Evolutionary conservation across 139 green algal species (phyloP), one percentile per base, ranked within the genome.

Genomic region (Yamagishiella unicocca): DNA sequence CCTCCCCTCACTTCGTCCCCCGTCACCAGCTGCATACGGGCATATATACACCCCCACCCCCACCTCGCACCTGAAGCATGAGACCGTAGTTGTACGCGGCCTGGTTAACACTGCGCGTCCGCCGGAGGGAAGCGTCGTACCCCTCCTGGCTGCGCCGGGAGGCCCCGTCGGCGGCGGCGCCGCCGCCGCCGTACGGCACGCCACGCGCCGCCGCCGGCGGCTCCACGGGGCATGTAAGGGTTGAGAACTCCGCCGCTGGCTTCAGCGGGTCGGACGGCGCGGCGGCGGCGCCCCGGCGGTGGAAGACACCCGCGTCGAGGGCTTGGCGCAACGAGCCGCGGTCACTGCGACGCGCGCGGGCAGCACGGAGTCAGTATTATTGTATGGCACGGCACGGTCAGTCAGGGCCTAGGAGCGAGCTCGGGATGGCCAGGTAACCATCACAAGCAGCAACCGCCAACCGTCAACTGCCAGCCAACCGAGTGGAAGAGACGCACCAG

Each of bases 61-160:
- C n/a, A n/a, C n/a, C 68, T 12, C 72, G n/a, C 27, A 84, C 77
- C 77, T 84, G 77, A 22, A 84, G 58, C 77, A 84, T 84, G 0
- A 84, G 77, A 0, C 77, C 40, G 55, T 84, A 84, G 55, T 84
- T 73, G 77, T 84, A 84, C 25, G 25, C 27, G 61, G 2, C 27
- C n/a, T n/a, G n/a, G n/a, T n/a, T n/a, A 35, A 2, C 61, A 9
- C 9, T 70, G 27, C 12, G 9, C 61, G 2, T 9, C 2, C 2
- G 27, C 9, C 64, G 14, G 31, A 33, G 64, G 27, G 12, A 58
- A 58, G 14, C 50, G 50, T 17, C 50, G 14, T 58, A 58, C 50
- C 14, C 50, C 58, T 67, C 58, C 22, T n/a, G 19, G 19, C 58
- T 67, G 58, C 58, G 6, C 22, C 19, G 6, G 19, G 19, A 6